These are phyloP conservation scores for Erythrobasidium hasegawianum DNA, from an alignment of 1,284 basidiomycete genomes.

Conservation along the genomic window DNA sequence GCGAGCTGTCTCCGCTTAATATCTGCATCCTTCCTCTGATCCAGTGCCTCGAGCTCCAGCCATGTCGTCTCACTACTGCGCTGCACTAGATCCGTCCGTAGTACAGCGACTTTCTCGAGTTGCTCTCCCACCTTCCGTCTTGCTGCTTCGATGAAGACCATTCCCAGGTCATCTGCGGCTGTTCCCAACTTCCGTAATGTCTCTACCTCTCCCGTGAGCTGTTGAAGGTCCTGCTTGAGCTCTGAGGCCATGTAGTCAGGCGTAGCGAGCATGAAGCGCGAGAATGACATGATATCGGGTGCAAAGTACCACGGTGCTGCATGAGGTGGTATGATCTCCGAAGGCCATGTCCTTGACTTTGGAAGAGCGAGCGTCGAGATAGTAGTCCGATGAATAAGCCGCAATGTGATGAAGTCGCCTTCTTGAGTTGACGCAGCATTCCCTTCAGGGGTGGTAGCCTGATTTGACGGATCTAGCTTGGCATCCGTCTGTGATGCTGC, in stretches of 20 bases:
- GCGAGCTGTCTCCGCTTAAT: slow-evolving; percentile 10
- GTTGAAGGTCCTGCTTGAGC: slow-evolving; percentile 61
- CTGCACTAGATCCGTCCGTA: slow-evolving; percentile 59
- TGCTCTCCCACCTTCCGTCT: slow-evolving; percentile 69
- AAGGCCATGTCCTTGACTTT: slow-evolving; percentile 87
- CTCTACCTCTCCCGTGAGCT: slow-evolving; percentile 38
- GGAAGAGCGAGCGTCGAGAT: slow-evolving; percentile 94
- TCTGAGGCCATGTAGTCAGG: slow-evolving; percentile 74
- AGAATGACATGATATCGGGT: slow-evolving; percentile 81
- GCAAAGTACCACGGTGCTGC: slow-evolving; percentile 93
- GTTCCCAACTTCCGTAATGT: slow-evolving; percentile 63
- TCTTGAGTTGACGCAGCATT: neutral
- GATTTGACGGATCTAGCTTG: slow-evolving; percentile 30
- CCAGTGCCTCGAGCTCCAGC: slow-evolving; percentile 58
- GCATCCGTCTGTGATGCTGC: slow-evolving; percentile 17
- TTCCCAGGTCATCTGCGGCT: slow-evolving; percentile 69
- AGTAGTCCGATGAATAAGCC: slow-evolving; percentile 88
- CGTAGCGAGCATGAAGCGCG: slow-evolving; percentile 94
- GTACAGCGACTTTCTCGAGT: slow-evolving; percentile 67
- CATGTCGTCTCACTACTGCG: slow-evolving; percentile 56
- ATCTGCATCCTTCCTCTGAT: slow-evolving; percentile 34
- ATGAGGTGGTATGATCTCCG: slow-evolving; percentile 80
- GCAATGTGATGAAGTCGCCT: slow-evolving; percentile 61
- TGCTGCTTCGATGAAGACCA: slow-evolving; percentile 76
- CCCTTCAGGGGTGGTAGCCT: neutral